These are phyloP conservation scores for Cryptosporidium felis DNA, from an alignment of 169 alveolate genomes.

Conservation along the genomic window DNA sequence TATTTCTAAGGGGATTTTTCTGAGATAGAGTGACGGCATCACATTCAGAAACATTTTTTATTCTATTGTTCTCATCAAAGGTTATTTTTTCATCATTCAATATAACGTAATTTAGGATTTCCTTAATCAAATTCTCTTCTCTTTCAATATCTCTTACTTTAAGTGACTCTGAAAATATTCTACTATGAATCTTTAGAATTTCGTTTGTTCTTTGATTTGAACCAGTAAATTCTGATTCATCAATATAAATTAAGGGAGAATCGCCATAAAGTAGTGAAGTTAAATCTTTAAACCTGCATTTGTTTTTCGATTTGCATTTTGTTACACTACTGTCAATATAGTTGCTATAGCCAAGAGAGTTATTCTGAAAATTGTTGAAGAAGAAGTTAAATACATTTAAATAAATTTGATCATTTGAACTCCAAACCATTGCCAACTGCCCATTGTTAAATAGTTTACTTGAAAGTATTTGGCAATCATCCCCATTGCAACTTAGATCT, in stretches of 20 bases:
- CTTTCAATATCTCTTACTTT: constrained; percentile 50
- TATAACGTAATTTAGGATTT: not conserved
- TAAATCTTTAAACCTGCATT: constrained; percentile 6
- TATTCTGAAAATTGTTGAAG: not conserved
- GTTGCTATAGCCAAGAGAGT: not conserved
- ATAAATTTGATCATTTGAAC: constrained; percentile 11
- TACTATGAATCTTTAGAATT: constrained; percentile 29
- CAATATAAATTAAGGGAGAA: constrained; percentile 27
- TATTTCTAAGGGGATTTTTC: not conserved
- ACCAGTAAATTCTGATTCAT: constrained; percentile 10
- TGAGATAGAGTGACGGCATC: not conserved
- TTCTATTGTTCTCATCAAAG: not conserved
- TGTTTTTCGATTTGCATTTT: not conserved
- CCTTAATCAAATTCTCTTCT: constrained; percentile 23
- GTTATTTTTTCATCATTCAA: not conserved
- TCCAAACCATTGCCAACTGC: constrained; percentile 44
- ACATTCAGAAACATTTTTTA: not conserved
- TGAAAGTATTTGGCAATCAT: not conserved
- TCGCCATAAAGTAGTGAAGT: constrained; percentile 58
- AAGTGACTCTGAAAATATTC: constrained; percentile 47
- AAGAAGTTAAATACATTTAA: constrained; percentile 22
- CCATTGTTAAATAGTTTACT: constrained; percentile 20
- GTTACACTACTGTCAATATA: not conserved
- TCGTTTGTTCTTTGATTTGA: constrained; percentile 38
- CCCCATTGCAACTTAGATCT: not conserved